Conservation (phyloP, 148 eudicot genomes). For the Heliamphora exappendiculata region DNA sequence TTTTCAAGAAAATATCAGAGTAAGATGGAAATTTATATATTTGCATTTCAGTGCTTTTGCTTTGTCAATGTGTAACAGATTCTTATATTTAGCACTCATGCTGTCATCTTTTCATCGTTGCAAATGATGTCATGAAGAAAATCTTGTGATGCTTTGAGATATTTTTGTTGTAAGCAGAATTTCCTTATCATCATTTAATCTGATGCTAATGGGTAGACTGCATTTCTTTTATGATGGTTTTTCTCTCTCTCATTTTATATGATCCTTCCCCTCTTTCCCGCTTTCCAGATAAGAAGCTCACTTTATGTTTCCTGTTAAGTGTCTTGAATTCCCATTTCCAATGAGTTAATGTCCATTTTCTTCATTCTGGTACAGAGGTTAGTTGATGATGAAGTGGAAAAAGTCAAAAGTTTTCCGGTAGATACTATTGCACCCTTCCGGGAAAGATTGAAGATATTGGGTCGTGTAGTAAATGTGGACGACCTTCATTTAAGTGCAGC, state of each 20-base stretch:
- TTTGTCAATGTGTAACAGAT: background rate
- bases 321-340: background rate
- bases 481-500: constrained; percentile 72
- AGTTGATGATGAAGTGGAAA: constrained; percentile 76
- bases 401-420: constrained; percentile 65
- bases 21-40: constrained; percentile 24
- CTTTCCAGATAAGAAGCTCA: background rate
- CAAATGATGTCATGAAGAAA: constrained; percentile 1
- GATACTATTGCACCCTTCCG: constrained; percentile 70
- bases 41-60: background rate
- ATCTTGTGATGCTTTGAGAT: background rate
- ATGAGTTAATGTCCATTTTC: background rate
- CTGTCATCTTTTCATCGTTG: background rate
- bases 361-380: constrained; percentile 41
- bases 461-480: constrained; percentile 81
- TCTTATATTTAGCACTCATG: background rate
- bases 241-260: background rate
- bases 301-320: background rate
- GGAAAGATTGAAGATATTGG: constrained; percentile 87
- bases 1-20: constrained; percentile 74
- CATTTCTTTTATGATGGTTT: constrained; percentile 1
- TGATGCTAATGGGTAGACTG: background rate
- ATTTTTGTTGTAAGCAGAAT: background rate
- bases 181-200: background rate
- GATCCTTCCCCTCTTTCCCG: background rate